Base-by-base conservation (phyloP, 2,329 filamentous ascomycete genomes). In the Penicillium sp. region DNA sequence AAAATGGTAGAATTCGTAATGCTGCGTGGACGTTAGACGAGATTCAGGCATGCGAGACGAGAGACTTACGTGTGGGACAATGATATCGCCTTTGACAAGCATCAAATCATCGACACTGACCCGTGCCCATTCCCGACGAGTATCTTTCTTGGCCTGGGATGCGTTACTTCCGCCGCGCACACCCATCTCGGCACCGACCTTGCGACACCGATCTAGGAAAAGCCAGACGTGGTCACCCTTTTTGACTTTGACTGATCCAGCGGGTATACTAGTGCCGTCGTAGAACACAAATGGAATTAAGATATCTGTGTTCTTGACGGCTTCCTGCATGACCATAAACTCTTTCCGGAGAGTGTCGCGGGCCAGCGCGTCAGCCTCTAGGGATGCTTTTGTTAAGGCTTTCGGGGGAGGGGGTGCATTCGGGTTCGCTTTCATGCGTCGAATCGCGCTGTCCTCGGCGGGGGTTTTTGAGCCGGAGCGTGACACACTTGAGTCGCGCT, bases 1-100 rank as follows among this genome's bases (percentile, higher is more conserved):
- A 76, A 99, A 97, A 76, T 93, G 94, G 73, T 97, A 94, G 71
- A 99, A 92, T 62, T 97, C 93, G 70, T 95, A 97, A 74, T 99
- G 94, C 91, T 97, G 69, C 4, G 36, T 34, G 16, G 43, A 39
- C 52, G 13, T 59, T 34, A 58, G 57, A 40, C 18, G 31, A 10
- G 27, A n/a, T 8, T 27, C n/a, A 3, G 3, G 13, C 2, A 44
- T 27, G 31, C 29, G 13, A 36, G 16, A 45, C 22, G 14, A 21
- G 32, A 43, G 43, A 85, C 89, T 81, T 78, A 96, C 92, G 80
- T 96, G 94, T 55, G 94, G 93, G 64, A 99, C 86, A 52, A 99
- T 97, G 44, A 97, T 83, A 53, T 92, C 90, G 13, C 91, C 92
- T 67, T 91, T 83, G 7, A 99, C 92, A 55, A 97, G 81, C 86